Conservation (phyloP, 2,329 filamentous ascomycete species). For the Colletotrichum sojae region DNA sequence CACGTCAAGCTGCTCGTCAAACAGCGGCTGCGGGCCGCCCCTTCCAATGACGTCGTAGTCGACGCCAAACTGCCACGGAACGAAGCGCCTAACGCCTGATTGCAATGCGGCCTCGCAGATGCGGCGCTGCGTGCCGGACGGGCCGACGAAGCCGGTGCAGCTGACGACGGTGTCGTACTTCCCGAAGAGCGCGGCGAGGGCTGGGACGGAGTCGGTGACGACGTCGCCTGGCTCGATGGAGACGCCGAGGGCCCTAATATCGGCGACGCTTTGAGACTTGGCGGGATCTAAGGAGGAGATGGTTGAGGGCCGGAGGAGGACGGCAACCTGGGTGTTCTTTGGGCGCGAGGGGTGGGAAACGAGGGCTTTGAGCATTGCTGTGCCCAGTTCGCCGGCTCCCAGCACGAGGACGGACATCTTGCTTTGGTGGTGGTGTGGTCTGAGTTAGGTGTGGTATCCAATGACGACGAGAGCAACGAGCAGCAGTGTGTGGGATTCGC, state of each 20-base stretch:
- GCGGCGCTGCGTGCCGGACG: constrained; percentile 69
- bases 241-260: constrained; percentile 55
- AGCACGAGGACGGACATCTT: constrained; percentile 67
- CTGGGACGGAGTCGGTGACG: constrained; percentile 50
- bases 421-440: not conserved
- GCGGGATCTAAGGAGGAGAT: constrained; percentile 55
- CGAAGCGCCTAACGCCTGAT: constrained; percentile 65
- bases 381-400: constrained; percentile 77
- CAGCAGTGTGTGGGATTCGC: too few species aligned
- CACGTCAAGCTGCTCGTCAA: constrained; percentile 77
- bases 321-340: constrained; percentile 57
- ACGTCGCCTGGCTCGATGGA: constrained; percentile 61
- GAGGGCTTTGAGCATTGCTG: constrained; percentile 67
- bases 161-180: constrained; percentile 69
- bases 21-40: constrained; percentile 73
- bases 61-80: constrained; percentile 83
- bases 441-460: not conserved
- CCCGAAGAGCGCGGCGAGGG: constrained; percentile 59
- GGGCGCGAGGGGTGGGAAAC: constrained; percentile 58
- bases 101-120: constrained; percentile 68
- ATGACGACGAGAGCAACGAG: too few species aligned
- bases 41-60: constrained; percentile 77
- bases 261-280: constrained; percentile 52
- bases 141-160: constrained; percentile 72
- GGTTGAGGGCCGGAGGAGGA: constrained; percentile 67